These are phyloP conservation scores for Globisporangium iwayamae DNA, from an alignment of 352 stramenopile genomes.

Conservation along the genomic window DNA sequence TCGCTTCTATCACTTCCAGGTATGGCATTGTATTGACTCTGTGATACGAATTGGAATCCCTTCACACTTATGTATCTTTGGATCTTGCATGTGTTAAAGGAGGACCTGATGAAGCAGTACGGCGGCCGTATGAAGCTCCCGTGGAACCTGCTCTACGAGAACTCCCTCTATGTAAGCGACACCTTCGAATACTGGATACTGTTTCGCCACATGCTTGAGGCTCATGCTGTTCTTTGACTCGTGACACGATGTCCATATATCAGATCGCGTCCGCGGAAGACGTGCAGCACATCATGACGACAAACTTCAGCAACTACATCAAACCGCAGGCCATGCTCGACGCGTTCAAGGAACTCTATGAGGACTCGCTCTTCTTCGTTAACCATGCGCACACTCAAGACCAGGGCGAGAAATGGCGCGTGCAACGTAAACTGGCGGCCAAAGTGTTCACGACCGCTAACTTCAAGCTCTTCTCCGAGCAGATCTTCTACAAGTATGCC, in stretches of 20 bases:
- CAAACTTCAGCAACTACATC: constrained; percentile 70
- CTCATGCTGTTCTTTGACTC: neutral
- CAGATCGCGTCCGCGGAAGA: constrained; percentile 50
- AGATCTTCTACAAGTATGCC: constrained; percentile 47
- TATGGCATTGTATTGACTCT: neutral
- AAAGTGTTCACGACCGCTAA: constrained; percentile 83
- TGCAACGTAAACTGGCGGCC: constrained; percentile 77
- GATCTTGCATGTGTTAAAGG: constrained; percentile 12
- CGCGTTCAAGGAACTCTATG: constrained; percentile 60
- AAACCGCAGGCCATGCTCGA: constrained; percentile 59
- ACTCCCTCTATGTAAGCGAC: constrained; percentile 42
- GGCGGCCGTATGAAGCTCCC: constrained; percentile 59
- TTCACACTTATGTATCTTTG: no score
- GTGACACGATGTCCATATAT: neutral
- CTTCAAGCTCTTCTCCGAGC: constrained; percentile 44
- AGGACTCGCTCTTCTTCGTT: constrained; percentile 62
- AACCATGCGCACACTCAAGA: constrained; percentile 51
- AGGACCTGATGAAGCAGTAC: constrained; percentile 36
- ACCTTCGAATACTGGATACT: neutral
- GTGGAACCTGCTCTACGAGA: constrained; percentile 66
- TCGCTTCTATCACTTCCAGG: constrained; percentile 18
- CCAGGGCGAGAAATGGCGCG: constrained; percentile 53
- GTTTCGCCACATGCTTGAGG: neutral
- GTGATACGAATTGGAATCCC: no score
- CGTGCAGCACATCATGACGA: constrained; percentile 58